Evolutionary conservation across 352 stramenopile genomes (phyloP).

Genomic region (Phytophthora niederhauseri): DNA sequence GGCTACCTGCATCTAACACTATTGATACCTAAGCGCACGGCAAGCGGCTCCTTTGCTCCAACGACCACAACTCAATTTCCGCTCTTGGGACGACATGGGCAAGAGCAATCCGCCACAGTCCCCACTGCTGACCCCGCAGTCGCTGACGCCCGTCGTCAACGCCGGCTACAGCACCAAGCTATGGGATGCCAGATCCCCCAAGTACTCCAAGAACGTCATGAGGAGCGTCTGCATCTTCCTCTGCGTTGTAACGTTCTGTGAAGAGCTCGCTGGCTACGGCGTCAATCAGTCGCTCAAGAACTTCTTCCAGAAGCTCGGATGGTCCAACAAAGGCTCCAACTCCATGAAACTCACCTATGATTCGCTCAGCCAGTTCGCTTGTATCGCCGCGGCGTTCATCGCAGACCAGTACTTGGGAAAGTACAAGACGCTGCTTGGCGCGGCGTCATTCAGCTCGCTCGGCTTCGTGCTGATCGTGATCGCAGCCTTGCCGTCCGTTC

Average conservation of each 20-base stretch:
- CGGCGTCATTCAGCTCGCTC: slow-evolving; percentile 41
- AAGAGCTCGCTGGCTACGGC: slow-evolving; percentile 58
- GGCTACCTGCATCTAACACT: neutral
- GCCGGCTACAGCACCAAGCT: slow-evolving; percentile 25
- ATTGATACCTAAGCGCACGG: neutral
- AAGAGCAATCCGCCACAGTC: neutral
- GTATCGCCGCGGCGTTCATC: slow-evolving; percentile 61
- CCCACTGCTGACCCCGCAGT: slow-evolving; percentile 1
- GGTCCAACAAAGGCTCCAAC: slow-evolving; percentile 57
- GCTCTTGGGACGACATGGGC: neutral
- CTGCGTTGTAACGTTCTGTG: slow-evolving; percentile 41
- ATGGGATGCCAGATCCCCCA: slow-evolving; percentile 51
- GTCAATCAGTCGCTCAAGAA: slow-evolving; percentile 69
- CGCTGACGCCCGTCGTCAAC: slow-evolving; percentile 14
- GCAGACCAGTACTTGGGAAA: slow-evolving; percentile 59
- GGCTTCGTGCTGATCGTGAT: slow-evolving; percentile 57
- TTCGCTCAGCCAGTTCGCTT: slow-evolving; percentile 63
- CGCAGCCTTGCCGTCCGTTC: slow-evolving; percentile 44
- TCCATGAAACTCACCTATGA: slow-evolving; percentile 71
- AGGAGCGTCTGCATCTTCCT: slow-evolving; percentile 61
- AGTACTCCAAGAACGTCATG: slow-evolving; percentile 61
- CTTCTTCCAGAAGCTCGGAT: slow-evolving; percentile 67
- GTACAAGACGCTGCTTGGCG: slow-evolving; percentile 33
- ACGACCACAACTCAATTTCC: neutral
- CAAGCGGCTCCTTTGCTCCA: neutral